Base-by-base conservation (phyloP, 129 eudicot species). In the Pulicaria dysenterica region DNA sequence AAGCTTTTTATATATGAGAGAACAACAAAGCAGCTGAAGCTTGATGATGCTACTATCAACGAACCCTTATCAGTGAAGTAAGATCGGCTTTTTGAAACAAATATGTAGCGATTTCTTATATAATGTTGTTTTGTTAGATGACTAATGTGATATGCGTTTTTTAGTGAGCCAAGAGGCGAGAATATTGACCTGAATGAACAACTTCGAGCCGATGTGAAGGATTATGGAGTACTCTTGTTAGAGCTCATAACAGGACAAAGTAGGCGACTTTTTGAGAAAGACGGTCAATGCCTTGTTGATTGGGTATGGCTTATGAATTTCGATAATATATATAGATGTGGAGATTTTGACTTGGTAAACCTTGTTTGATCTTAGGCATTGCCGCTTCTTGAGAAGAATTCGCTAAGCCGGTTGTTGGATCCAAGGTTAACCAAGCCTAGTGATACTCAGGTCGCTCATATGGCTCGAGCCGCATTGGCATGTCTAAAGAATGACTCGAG, bases 161-260 rank as follows among this genome's bases (percentile, higher is more conserved):
- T 66, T 67, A 58, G 55, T 41, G 78, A 46, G 61, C 72, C 47
- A 61, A 79, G 82, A 58, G 15, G 37, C 59, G 42, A 37, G 66
- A 57, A 73, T 77, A 58, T 19, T 3, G 73, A 64, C 41, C 8
- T 43, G 41, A 74, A 75, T 13, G 83, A 74, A 54, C 40, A 50
- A 34, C 31, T 83, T 58, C 68, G 59, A 7, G 73, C 55, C 56
- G 83, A 84, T 64, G 16, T 84, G 9, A 65, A 77, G 6, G 80
- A 58, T 80, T 84, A 73, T 37, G 85, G 88, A 16, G 37, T 56
- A 9, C 51, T 84, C 62, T 80, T 84, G 78, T 63, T 84, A 53
- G 88, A 84, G 78, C 85, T 84, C 58, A 77, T 84, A 70, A 31
- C 85, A 4, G 88, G 88, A 48, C 80, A 77, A 41, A 69, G 75